A percentile compares a stretch with the other conserved stretches of the same genome.
Conservation (phyloP, 2,329 filamentous ascomycete species). For the Apiospora marii region DNA sequence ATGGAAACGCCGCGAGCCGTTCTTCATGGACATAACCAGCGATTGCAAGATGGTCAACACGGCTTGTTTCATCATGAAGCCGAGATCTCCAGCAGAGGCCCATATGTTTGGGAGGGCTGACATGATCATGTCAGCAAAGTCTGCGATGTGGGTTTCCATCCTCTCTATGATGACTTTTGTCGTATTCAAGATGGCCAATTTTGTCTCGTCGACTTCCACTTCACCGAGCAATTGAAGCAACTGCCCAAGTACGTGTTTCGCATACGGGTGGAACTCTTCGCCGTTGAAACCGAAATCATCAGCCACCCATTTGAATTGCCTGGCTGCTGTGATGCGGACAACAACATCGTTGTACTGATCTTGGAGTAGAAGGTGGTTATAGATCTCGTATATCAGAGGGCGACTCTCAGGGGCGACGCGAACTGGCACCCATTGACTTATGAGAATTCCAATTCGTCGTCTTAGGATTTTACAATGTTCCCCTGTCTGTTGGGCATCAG, state of each 20-base stretch:
- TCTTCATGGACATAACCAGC: slow-evolving; percentile 85
- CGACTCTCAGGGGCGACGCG: slow-evolving; percentile 74
- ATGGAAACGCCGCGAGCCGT: slow-evolving; percentile 80
- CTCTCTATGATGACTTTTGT: slow-evolving; percentile 82
- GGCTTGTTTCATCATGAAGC: slow-evolving; percentile 92
- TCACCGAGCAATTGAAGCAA: slow-evolving; percentile 82
- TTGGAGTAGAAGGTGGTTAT: slow-evolving; percentile 82
- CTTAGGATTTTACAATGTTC: slow-evolving; percentile 80
- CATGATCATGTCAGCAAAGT: slow-evolving; percentile 82
- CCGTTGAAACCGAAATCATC: slow-evolving; percentile 86
- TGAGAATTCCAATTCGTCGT: slow-evolving; percentile 84
- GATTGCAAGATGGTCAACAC: slow-evolving; percentile 87
- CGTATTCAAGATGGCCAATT: slow-evolving; percentile 88
- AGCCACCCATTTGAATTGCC: slow-evolving; percentile 80
- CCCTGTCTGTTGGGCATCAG: slow-evolving; percentile 74
- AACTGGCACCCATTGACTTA: slow-evolving; percentile 89
- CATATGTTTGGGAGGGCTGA: slow-evolving; percentile 81
- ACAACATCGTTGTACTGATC: slow-evolving; percentile 82
- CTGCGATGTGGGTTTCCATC: slow-evolving; percentile 75
- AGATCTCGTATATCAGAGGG: slow-evolving; percentile 85
- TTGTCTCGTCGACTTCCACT: slow-evolving; percentile 85
- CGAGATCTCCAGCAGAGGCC: slow-evolving; percentile 80
- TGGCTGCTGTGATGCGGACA: slow-evolving; percentile 88
- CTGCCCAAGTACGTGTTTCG: slow-evolving; percentile 73
- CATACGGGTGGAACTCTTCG: slow-evolving; percentile 78